These are phyloP conservation scores for Tremellales sp. DNA, from an alignment of 1,284 basidiomycete genomes.

Conservation along the genomic window DNA sequence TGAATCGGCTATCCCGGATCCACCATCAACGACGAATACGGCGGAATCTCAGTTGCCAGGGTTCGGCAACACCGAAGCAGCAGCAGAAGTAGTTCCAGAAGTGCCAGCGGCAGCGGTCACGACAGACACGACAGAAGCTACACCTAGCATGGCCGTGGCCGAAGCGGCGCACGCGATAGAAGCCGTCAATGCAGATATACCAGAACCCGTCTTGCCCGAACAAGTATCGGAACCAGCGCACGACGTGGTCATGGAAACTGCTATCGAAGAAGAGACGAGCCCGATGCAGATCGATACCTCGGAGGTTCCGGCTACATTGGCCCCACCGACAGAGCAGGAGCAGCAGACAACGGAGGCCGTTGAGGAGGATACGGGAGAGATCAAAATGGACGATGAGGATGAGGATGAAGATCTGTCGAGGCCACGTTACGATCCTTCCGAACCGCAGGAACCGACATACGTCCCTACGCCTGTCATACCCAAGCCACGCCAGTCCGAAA, in stretches of 20 bases:
- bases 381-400: conserved; percentile 1
- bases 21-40: conserved; percentile 1
- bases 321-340: conserved; percentile 4
- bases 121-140: neutral
- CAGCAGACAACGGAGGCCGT: conserved; percentile 8
- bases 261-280: conserved; percentile 13
- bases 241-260: conserved; percentile 9
- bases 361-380: conserved; percentile 6
- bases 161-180: conserved; percentile 11
- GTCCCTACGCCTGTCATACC: neutral
- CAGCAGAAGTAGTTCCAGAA: neutral
- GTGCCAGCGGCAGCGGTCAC: neutral
- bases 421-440: neutral
- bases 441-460: neutral
- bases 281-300: no score
- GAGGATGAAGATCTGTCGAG: conserved; percentile 1
- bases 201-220: conserved; percentile 15
- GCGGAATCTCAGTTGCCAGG: neutral
- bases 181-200: conserved; percentile 13
- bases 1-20: conserved; percentile 15
- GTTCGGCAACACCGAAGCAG: no score
- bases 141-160: no score
- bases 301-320: no score
- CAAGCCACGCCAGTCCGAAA: neutral
- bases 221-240: conserved; percentile 10